A percentile compares a stretch with the other conserved stretches of the same genome.
Conservation (phyloP, 2,329 filamentous ascomycete genomes). For the Aspergillus vadensis region DNA sequence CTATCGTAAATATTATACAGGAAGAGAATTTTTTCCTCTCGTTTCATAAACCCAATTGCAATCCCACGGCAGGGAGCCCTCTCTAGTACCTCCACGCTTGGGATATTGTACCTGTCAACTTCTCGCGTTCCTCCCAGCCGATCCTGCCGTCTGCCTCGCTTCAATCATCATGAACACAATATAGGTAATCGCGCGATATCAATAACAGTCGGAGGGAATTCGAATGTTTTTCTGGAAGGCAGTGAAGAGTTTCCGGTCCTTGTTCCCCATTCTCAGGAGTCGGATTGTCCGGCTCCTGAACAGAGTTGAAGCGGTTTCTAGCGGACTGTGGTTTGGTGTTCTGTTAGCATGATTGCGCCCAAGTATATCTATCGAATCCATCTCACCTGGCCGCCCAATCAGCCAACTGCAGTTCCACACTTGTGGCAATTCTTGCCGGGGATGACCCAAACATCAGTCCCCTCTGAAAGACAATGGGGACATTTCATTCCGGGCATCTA, state of each 20-base stretch:
- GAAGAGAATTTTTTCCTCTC: too few relatives aligned
- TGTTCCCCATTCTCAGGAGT: not conserved
- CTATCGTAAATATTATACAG: too few relatives aligned
- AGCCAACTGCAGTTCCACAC: slow-evolving; percentile 41
- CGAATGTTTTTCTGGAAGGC: not conserved
- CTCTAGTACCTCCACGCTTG: too few relatives aligned
- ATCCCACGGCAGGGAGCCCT: too few relatives aligned
- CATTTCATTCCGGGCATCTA: slow-evolving; percentile 51
- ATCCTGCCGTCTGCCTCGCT: not conserved
- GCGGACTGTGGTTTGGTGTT: not conserved
- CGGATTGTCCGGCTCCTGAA: not conserved
- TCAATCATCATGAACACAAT: not conserved
- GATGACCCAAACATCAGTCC: slow-evolving; percentile 49
- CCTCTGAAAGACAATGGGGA: slow-evolving; percentile 36
- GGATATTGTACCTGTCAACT: too few relatives aligned
- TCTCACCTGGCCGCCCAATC: slow-evolving; percentile 12
- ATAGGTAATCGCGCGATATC: not conserved
- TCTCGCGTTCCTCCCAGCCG: not conserved
- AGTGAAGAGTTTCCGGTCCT: not conserved
- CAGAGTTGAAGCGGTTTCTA: not conserved
- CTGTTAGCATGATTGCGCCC: too few relatives aligned
- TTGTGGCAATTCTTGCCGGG: slow-evolving; percentile 50
- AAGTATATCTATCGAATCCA: too few relatives aligned
- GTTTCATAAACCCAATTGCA: too few relatives aligned
- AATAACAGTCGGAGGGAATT: not conserved